phyloP scores from a whole-genome alignment of 2,329 filamentous ascomycete genomes.

The Annulohypoxylon truncatum region DNA sequence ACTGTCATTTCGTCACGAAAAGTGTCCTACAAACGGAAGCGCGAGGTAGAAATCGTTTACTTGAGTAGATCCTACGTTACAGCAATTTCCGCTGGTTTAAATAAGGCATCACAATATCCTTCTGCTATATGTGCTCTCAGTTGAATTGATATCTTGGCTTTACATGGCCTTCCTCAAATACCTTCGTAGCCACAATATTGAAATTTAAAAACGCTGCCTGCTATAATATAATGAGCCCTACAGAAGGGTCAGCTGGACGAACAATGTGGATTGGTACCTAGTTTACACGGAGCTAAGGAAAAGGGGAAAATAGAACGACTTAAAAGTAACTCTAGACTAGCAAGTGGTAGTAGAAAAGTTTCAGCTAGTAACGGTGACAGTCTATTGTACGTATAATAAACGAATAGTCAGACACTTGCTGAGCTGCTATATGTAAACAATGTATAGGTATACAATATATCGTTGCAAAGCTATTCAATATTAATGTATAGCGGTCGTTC shows the following conservation, averaged over 20 bases:
- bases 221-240: not conserved
- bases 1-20: constrained; percentile 1
- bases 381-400: too few species aligned
- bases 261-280: not conserved
- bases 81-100: not conserved
- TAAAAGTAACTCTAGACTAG: too few species aligned
- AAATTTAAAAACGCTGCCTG: not conserved
- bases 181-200: not conserved
- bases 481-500: not conserved
- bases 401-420: too few species aligned
- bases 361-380: too few species aligned
- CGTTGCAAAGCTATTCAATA: too few species aligned
- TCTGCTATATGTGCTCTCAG: not conserved
- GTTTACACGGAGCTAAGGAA: too few species aligned
- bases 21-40: not conserved
- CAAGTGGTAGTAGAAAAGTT: too few species aligned
- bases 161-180: not conserved
- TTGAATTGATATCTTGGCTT: not conserved
- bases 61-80: constrained; percentile 6
- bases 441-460: too few species aligned
- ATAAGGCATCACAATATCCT: constrained; percentile 13
- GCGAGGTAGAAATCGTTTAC: not conserved
- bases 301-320: too few species aligned
- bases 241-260: not conserved
- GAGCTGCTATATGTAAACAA: too few species aligned